Percentiles rank a stretch among this genome's conserved stretches.
These are phyloP conservation scores for Ramicandelaber brevisporus DNA, from an alignment of 192 early-diverging fungal species.

Conservation along the genomic window DNA sequence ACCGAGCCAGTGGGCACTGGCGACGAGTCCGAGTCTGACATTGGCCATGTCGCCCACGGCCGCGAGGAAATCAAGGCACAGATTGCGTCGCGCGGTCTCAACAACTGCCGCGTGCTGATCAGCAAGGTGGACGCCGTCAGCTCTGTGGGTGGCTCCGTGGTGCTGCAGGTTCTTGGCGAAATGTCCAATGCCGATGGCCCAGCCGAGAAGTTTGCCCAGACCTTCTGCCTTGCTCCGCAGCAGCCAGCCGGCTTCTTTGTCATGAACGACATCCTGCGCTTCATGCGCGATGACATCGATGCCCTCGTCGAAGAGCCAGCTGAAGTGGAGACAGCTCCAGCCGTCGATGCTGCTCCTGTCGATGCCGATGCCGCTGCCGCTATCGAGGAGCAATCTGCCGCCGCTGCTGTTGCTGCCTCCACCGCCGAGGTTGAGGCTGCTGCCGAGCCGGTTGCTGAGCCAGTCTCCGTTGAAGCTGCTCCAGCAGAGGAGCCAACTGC, in stretches of 20 bases:
- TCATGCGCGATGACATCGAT: slow-evolving; percentile 68
- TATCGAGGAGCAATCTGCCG: slow-evolving; percentile 8
- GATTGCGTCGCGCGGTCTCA: slow-evolving; percentile 47
- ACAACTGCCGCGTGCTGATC: slow-evolving; percentile 68
- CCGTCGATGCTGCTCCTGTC: slow-evolving; percentile 2
- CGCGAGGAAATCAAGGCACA: slow-evolving; percentile 51
- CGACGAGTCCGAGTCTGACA: not conserved
- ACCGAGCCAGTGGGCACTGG: slow-evolving; percentile 31
- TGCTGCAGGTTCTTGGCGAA: slow-evolving; percentile 78
- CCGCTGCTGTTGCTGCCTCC: slow-evolving; percentile 2
- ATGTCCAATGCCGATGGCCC: slow-evolving; percentile 61
- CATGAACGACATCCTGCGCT: slow-evolving; percentile 83
- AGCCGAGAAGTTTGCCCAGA: slow-evolving; percentile 72
- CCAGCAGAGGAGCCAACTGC: slow-evolving; percentile 4
- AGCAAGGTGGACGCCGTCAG: slow-evolving; percentile 65
- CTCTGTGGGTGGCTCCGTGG: slow-evolving; percentile 47
- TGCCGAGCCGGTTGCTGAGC: slow-evolving; percentile 4
- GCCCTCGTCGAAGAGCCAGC: slow-evolving; percentile 8
- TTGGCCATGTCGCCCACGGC: not conserved
- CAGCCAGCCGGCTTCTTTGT: slow-evolving; percentile 84
- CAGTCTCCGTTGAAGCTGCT: slow-evolving; percentile 1
- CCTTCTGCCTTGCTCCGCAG: slow-evolving; percentile 72
- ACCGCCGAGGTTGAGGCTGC: slow-evolving; percentile 2
- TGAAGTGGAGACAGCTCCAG: not conserved
- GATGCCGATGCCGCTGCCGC: no score